Base-by-base conservation (phyloP, 345 rosid species). In the Noccaea bulbosa region DNA sequence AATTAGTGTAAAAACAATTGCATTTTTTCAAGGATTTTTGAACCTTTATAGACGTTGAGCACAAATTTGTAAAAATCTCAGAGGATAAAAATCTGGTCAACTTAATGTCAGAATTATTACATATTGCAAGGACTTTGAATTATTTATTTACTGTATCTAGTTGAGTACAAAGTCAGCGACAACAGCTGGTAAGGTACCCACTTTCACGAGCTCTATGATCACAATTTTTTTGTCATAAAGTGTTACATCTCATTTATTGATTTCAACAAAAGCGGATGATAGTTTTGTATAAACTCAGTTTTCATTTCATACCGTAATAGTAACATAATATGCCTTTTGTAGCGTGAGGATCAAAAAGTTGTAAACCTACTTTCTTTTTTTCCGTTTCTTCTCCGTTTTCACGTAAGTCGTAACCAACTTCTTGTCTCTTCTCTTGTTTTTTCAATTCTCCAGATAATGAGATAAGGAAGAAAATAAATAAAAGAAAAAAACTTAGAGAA, bases 231-330 rank as follows among this genome's bases (percentile, higher is more conserved):
- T 6, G 0, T 14, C 59, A 60, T 51, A 67, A 67, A 59, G 56
- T 44, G 69, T 52, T n/a, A 44, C 73, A 52, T 61, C 7, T 35
- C 78, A 68, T 75, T 61, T 44, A 68, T 52, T 67, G 58, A 44
- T 44, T 61, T 75, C 78, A 75, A 74, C 73, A 67, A 74, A 74
- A 67, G 78, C 69, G 73, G 78, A 74, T 67, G 46, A 11, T 5
- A 14, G 57, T 32, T 70, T 20, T 35, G 22, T 50, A 33, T 11
- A 58, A 66, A 58, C 20, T 50, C 53, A 0, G 12, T 58, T 72
- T 74, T 50, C 54, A 43, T 59, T 50, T 67, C 72, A 66, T 66
- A 73, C 67, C 67, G 33, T 66, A 58, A 73, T 30, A 55, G 33
- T 55, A 8, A 34, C 46, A 71, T 16, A 4, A 35, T 27, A 56